These are phyloP conservation scores for Knoxdaviesia capensis DNA, from an alignment of 2,329 filamentous ascomycete genomes.

Conservation along the genomic window DNA sequence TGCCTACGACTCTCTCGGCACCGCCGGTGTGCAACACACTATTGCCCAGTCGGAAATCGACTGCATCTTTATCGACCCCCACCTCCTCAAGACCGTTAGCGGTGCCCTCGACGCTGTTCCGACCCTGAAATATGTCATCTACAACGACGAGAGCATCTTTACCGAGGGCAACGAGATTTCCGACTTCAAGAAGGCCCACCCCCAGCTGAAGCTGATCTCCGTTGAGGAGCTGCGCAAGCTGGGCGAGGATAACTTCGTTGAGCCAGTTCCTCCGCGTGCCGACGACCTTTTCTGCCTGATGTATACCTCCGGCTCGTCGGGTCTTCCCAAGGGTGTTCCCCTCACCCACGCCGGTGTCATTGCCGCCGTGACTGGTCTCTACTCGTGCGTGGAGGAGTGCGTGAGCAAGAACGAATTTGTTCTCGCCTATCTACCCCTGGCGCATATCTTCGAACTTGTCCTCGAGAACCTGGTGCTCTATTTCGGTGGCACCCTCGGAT, in stretches of 20 bases:
- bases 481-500: conserved; percentile 82
- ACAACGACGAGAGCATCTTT: conserved; percentile 38
- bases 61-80: conserved; percentile 74
- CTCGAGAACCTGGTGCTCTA: conserved; percentile 83
- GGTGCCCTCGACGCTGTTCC: conserved; percentile 34
- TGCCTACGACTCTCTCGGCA: conserved; percentile 81
- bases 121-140: conserved; percentile 37
- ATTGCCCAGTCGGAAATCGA: conserved; percentile 61
- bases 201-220: conserved; percentile 30
- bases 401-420: conserved; percentile 61
- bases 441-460: conserved; percentile 91
- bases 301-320: conserved; percentile 80
- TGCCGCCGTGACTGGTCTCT: conserved; percentile 67
- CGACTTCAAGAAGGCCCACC: conserved; percentile 33
- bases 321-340: conserved; percentile 72
- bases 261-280: conserved; percentile 50
- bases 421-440: conserved; percentile 79
- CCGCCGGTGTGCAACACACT: conserved; percentile 69
- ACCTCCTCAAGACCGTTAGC: conserved; percentile 43
- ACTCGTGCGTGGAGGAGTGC: conserved; percentile 55
- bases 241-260: conserved; percentile 46
- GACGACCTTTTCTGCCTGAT: conserved; percentile 69
- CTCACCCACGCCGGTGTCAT: conserved; percentile 65
- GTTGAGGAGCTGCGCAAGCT: conserved; percentile 33
- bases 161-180: conserved; percentile 29